A percentile compares a stretch with the other conserved stretches of the same genome.
phyloP scores from a whole-genome alignment of 2,329 filamentous ascomycete species.

The Penicillium concentricum region DNA sequence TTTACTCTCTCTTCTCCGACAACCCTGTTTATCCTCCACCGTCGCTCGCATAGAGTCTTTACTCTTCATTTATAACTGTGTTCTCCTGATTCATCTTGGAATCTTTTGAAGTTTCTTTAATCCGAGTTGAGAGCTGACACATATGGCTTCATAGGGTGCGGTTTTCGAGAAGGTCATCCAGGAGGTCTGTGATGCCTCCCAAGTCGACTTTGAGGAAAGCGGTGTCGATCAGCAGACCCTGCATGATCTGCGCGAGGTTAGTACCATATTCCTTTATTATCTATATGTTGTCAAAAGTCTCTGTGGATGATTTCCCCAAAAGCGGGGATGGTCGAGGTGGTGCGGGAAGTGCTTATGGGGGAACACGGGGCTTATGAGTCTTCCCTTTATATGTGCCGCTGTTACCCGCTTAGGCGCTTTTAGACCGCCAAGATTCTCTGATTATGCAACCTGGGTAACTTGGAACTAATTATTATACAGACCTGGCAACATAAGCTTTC shows the following conservation, averaged over 20 bases:
- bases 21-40: slow-evolving; percentile 15
- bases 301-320: slow-evolving; percentile 23
- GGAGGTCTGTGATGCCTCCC: slow-evolving; percentile 84
- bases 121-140: slow-evolving; percentile 27
- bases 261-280: slow-evolving; percentile 36
- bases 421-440: slow-evolving; percentile 24
- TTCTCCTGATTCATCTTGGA: not conserved
- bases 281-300: slow-evolving; percentile 1
- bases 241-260: slow-evolving; percentile 83
- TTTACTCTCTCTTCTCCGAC: slow-evolving; percentile 5
- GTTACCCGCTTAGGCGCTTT: slow-evolving; percentile 28
- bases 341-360: slow-evolving; percentile 42
- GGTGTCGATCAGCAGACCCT: slow-evolving; percentile 86
- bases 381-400: slow-evolving; percentile 42
- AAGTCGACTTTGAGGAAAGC: slow-evolving; percentile 94
- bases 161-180: slow-evolving; percentile 92
- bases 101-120: not conserved
- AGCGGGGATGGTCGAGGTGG: slow-evolving; percentile 31
- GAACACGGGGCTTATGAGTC: slow-evolving; percentile 40
- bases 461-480: slow-evolving; percentile 47
- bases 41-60: slow-evolving; percentile 24
- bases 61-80: not conserved
- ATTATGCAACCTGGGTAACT: slow-evolving; percentile 12
- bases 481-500: slow-evolving; percentile 93
- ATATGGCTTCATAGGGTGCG: slow-evolving; percentile 54